A percentile compares a stretch with the other conserved stretches of the same genome.
phyloP scores from a whole-genome alignment of 1,284 basidiomycete genomes.

The Coriolopsis trogii region DNA sequence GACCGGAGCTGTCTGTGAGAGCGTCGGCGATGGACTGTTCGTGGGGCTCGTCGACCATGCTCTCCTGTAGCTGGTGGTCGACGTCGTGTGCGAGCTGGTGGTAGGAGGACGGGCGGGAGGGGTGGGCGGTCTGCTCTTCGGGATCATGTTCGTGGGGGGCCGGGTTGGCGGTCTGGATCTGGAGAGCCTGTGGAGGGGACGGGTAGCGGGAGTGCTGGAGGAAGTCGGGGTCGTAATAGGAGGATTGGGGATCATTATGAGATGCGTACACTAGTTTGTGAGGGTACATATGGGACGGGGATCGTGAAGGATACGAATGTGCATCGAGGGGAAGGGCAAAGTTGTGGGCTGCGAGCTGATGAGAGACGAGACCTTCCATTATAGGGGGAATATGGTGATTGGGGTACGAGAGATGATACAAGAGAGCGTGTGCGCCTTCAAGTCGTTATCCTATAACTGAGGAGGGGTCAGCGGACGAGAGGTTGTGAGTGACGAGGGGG shows the following conservation, averaged over 20 bases:
- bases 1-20: conserved; percentile 37
- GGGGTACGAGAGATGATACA: conserved; percentile 11
- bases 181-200: conserved; percentile 15
- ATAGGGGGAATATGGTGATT: conserved; percentile 24
- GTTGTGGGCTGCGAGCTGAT: conserved; percentile 21
- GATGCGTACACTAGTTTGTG: conserved; percentile 12
- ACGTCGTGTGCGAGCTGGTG: conserved; percentile 7
- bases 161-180: conserved; percentile 31
- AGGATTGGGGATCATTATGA: background rate
- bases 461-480: background rate
- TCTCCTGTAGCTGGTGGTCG: conserved; percentile 2
- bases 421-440: conserved; percentile 23
- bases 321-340: conserved; percentile 23
- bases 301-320: conserved; percentile 9
- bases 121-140: conserved; percentile 36
- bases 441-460: conserved; percentile 24
- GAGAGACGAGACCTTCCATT: conserved; percentile 35
- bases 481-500: background rate
- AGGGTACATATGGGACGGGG: conserved; percentile 18
- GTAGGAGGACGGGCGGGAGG: conserved; percentile 24
- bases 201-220: conserved; percentile 3
- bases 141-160: conserved; percentile 29
- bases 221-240: conserved; percentile 11
- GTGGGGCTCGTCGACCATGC: conserved; percentile 5
- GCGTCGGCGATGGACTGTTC: conserved; percentile 28